Conservation (phyloP, 371 early-diverging fungal genomes). For the Mucor circinelloides region DNA sequence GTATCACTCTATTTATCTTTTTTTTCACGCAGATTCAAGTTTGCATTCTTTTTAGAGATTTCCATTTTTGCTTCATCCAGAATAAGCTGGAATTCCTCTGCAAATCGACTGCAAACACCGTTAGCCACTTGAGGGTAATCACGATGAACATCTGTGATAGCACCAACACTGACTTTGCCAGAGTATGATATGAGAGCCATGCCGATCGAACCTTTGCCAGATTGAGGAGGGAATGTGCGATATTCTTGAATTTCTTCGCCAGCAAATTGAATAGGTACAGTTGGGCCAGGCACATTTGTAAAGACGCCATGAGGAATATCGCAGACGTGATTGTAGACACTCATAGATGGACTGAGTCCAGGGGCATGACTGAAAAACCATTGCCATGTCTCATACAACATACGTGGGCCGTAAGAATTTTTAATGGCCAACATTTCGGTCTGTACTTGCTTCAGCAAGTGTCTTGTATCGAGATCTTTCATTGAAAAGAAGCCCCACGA, state of each 20-base stretch:
- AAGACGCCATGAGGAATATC: slow-evolving; percentile 39
- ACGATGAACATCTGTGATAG: slow-evolving; percentile 28
- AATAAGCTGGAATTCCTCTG: slow-evolving; percentile 30
- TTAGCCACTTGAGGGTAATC: slow-evolving; percentile 30
- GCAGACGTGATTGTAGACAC: slow-evolving; percentile 9
- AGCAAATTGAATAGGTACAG: slow-evolving; percentile 33
- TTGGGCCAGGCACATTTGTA: slow-evolving; percentile 42
- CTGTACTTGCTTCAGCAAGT: slow-evolving; percentile 25
- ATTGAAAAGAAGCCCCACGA: slow-evolving; percentile 42
- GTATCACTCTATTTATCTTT: not conserved
- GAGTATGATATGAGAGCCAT: slow-evolving; percentile 40
- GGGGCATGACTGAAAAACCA: slow-evolving; percentile 19
- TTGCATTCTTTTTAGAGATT: slow-evolving; percentile 6
- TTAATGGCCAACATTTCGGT: slow-evolving; percentile 37
- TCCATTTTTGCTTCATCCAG: slow-evolving; percentile 35
- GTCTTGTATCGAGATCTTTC: slow-evolving; percentile 28
- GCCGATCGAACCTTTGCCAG: slow-evolving; percentile 36
- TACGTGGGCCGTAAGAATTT: slow-evolving; percentile 19
- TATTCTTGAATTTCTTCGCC: slow-evolving; percentile 31
- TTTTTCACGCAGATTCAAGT: not conserved
- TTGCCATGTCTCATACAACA: slow-evolving; percentile 22
- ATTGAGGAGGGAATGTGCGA: slow-evolving; percentile 35
- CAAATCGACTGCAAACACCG: slow-evolving; percentile 28
- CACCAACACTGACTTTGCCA: slow-evolving; percentile 33
- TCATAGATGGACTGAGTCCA: slow-evolving; percentile 11